These are phyloP conservation scores for Neurospora sp. DNA, from an alignment of 495 filamentous ascomycete species.

Conservation along the genomic window DNA sequence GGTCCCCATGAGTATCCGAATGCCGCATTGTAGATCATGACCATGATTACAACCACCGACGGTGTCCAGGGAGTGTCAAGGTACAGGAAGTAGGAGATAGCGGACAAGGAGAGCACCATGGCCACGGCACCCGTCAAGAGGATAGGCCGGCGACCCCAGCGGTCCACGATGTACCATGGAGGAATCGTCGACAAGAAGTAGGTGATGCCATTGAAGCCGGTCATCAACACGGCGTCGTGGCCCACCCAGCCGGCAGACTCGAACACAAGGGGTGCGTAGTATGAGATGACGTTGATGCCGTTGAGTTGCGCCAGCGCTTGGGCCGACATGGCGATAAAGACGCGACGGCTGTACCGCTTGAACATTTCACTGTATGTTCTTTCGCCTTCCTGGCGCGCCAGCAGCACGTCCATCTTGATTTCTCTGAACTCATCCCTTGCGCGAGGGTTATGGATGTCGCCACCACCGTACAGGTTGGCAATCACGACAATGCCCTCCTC, in stretches of 20 bases:
- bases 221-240: constrained; percentile 89
- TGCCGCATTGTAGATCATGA: constrained; percentile 97
- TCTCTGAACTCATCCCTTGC: constrained; percentile 92
- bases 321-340: constrained; percentile 98
- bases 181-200: constrained; percentile 87
- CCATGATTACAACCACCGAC: constrained; percentile 78
- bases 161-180: constrained; percentile 94
- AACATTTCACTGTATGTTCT: constrained; percentile 92
- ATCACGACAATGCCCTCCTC: constrained; percentile 98
- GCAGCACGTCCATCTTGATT: constrained; percentile 94
- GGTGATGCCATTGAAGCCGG: constrained; percentile 87
- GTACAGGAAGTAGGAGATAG: constrained; percentile 92
- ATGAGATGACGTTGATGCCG: constrained; percentile 98
- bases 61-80: constrained; percentile 70
- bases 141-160: constrained; percentile 83
- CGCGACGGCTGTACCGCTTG: constrained; percentile 76
- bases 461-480: constrained; percentile 91
- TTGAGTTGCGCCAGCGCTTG: constrained; percentile 93
- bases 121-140: constrained; percentile 82
- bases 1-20: constrained; percentile 99
- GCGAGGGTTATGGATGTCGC: constrained; percentile 84
- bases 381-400: constrained; percentile 90
- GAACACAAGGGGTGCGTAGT: constrained; percentile 94
- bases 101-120: constrained; percentile 83
- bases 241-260: constrained; percentile 91